These are phyloP conservation scores for Acidiella bohemica DNA, from an alignment of 495 filamentous ascomycete species.

Conservation along the genomic window DNA sequence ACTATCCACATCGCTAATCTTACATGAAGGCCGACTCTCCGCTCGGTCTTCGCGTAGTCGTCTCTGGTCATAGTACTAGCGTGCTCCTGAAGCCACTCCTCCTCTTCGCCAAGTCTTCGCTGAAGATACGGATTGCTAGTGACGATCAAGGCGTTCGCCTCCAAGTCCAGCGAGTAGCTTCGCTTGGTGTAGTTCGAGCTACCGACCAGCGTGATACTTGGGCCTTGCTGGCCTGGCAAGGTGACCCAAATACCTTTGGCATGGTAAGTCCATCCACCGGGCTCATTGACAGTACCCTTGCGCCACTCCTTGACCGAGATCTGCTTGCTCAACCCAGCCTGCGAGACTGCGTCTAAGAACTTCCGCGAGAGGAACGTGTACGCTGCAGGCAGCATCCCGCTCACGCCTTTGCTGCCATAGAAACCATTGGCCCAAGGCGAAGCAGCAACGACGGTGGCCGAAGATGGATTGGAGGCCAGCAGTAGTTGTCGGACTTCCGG, in stretches of 20 bases:
- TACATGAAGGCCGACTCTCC: constrained; percentile 74
- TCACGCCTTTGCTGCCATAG: constrained; percentile 75
- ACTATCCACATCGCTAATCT: constrained; percentile 79
- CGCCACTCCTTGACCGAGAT: constrained; percentile 84
- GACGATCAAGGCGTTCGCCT: constrained; percentile 71
- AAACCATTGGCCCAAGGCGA: constrained; percentile 93
- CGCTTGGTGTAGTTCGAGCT: constrained; percentile 94
- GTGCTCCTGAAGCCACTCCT: constrained; percentile 60
- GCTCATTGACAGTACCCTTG: constrained; percentile 62
- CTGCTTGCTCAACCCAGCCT: constrained; percentile 40
- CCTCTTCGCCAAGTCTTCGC: constrained; percentile 59
- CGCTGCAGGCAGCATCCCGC: constrained; percentile 75
- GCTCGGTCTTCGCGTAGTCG: constrained; percentile 65
- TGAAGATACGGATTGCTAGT: constrained; percentile 66
- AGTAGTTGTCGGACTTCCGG: constrained; percentile 65
- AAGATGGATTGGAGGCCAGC: constrained; percentile 49
- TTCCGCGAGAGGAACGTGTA: constrained; percentile 76
- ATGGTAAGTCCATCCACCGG: constrained; percentile 90
- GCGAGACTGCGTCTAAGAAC: constrained; percentile 60
- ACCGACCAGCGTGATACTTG: constrained; percentile 71
- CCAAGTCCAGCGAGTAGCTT: constrained; percentile 81
- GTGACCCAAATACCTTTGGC: constrained; percentile 95
- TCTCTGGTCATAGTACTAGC: constrained; percentile 51
- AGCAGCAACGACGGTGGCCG: constrained; percentile 81
- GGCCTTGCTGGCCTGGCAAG: constrained; percentile 38